phyloP scores from a whole-genome alignment of 108 stramenopile genomes.

The Skeletonema potamos region DNA sequence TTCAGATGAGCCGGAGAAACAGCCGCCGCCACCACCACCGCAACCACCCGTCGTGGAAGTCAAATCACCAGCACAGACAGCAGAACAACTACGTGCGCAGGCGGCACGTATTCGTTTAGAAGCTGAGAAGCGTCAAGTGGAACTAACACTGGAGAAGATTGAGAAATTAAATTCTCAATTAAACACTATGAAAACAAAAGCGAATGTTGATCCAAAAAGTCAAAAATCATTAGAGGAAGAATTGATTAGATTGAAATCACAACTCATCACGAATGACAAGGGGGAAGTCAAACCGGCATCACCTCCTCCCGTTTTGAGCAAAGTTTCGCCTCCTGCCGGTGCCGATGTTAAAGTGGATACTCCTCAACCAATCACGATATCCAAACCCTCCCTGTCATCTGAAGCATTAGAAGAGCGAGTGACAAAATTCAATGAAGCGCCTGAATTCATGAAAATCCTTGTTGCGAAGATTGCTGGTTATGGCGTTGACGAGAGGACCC shows the following conservation, averaged over 20 bases:
- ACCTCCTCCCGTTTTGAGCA: background rate
- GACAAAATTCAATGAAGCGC: constrained; percentile 38
- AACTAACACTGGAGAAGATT: constrained; percentile 73
- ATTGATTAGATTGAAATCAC: constrained; percentile 40
- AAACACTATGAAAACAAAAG: constrained; percentile 19
- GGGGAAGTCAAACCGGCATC: constrained; percentile 6
- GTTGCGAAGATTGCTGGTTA: constrained; percentile 40
- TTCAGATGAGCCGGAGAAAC: background rate
- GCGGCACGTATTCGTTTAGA: constrained; percentile 70
- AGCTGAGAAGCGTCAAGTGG: constrained; percentile 66
- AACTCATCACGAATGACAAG: constrained; percentile 50
- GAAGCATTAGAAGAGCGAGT: constrained; percentile 42
- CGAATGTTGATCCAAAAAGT: constrained; percentile 13
- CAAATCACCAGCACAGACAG: constrained; percentile 21
- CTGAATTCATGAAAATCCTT: constrained; percentile 49
- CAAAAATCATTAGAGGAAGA: constrained; percentile 30
- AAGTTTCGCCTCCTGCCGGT: background rate
- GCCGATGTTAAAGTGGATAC: background rate
- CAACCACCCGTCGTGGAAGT: background rate
- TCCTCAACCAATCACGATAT: background rate
- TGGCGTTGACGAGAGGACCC: constrained; percentile 38
- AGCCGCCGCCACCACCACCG: background rate
- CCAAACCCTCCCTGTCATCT: constrained; percentile 7
- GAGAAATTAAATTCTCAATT: constrained; percentile 55
- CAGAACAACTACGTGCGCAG: constrained; percentile 49